Base-by-base conservation (phyloP, 345 rosid species). In the Populus pruinosa region DNA sequence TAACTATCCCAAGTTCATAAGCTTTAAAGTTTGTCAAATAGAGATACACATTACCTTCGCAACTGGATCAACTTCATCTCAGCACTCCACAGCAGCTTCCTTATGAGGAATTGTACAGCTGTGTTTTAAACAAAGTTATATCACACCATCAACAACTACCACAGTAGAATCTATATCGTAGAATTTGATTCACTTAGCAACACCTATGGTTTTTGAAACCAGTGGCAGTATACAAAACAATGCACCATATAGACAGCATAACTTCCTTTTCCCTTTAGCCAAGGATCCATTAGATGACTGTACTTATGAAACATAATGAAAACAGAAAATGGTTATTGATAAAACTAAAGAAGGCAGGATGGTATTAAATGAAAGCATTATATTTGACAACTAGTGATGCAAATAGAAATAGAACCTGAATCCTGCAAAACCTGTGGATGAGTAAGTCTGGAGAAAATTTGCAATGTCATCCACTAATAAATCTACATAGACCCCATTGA, bases 61-160 rank as follows among this genome's bases (percentile, higher is more conserved):
- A 85, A 92, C 86, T 74, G 98, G 91, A 82, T 96, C 88, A 35
- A 93, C 96, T 81, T 91, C 98, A 66, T 96, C 96, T 79, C 96
- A 88, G 82, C 96, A 92, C 69, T 87, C 85, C 76, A 91, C 82
- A 36, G 96, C 97, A 73, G 84, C 91, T 88, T 93, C 97, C 84
- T 93, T 96, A 86, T 91, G 98, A 72, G 99, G 98, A 86, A 90
- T 89, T 61, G 98, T 90, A 86, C 91, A 87, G 83, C 99, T 96
- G 92, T 82, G 76, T 53, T 78, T 69, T 72, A 23, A 66, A 68
- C n/a, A 80, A 36, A 36, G 39, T 36, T 36, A 5, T 36, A 50
- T 66, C 47, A 73, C 71, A 38, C 35, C 56, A 56, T 61, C 11
- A 69, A 67, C 67, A 53, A 53, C 62, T 29, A 65, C 8, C 29